Base-by-base conservation (phyloP, 345 rosid genomes). In the Turritis glabra region DNA sequence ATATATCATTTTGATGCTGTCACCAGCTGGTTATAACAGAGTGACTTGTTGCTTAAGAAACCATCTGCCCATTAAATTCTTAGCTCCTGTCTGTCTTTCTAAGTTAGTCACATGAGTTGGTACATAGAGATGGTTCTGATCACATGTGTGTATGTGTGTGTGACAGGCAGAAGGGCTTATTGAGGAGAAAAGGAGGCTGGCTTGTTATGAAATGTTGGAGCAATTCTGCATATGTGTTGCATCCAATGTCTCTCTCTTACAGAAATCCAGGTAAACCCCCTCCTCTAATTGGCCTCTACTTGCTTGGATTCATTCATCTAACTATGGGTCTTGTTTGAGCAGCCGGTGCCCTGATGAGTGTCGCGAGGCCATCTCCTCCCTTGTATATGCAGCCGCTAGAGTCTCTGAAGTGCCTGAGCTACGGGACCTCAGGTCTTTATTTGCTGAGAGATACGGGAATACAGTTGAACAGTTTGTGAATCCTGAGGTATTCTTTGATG, bases 261-360 rank as follows among this genome's bases (percentile, higher is more conserved):
- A 72, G 47, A 96, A 89, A 67, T 84, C 88, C 62, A 88, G 76
- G 99, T 95, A 15, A 41, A 35, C 14, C 4, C 3, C 7, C 15
- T n/a, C 0, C 3, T 54, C 8, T 32, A 8, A 8, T 32, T 46
- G 41, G 48, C 27, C 14, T 47, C 10, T 17, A 10, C 22, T 54
- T 40, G 51, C 52, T 25, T 56, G 18, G 41, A 41, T 40, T 26
- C 32, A 25, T 25, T 48, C 61, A 14, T 67, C 30, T 55, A 26
- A 57, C 12, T 7, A 17, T 6, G 6, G 40, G 21, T 54, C 29
- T 54, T 19, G 30, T 9, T 32, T 48, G 50, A 64, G 23, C 84
- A 92, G 96, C 50, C 86, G 83, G 47, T 93, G 98, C 51, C 99
- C 97, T 27, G 87, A 82, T 44, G 98, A 88, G 57, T 92, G 99